Conservation (phyloP, 805 yeast genomes). For the Nakazawaea ishiwadae region DNA sequence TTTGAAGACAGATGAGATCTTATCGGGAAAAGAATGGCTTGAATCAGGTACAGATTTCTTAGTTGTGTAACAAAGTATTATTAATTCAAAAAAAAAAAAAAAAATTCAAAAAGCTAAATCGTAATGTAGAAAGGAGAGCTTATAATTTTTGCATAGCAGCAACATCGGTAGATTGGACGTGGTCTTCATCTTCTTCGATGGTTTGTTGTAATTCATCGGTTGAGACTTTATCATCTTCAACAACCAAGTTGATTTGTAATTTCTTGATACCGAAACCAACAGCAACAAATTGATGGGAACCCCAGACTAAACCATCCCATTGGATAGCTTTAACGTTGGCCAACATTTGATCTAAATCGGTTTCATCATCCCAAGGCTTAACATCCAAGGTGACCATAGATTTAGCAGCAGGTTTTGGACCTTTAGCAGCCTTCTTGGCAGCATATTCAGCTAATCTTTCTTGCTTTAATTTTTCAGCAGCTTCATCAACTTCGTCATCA, state of each 20-base stretch:
- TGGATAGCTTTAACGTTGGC: constrained; percentile 82
- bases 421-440: constrained; percentile 95
- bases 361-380: constrained; percentile 99
- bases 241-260: constrained; percentile 96
- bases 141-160: constrained; percentile 98
- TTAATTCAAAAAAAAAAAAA: background rate
- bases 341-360: constrained; percentile 84
- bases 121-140: constrained; percentile 21
- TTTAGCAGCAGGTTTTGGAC: constrained; percentile 98
- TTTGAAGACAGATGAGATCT: constrained; percentile 35
- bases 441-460: constrained; percentile 97
- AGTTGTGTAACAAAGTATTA: constrained; percentile 26
- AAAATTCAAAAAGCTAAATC: no score
- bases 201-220: constrained; percentile 78
- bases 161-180: constrained; percentile 97
- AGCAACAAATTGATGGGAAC: constrained; percentile 94
- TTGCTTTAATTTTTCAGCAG: constrained; percentile 95
- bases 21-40: constrained; percentile 40
- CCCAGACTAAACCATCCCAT: constrained; percentile 96
- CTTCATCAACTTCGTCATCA: constrained; percentile 95
- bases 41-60: constrained; percentile 47
- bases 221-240: constrained; percentile 96
- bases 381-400: constrained; percentile 94
- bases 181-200: constrained; percentile 93
- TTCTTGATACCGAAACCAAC: constrained; percentile 99